A percentile compares a stretch with the other conserved stretches of the same genome.
phyloP scores from a whole-genome alignment of 306 rosid genomes.

The Trifolium fragiferum region DNA sequence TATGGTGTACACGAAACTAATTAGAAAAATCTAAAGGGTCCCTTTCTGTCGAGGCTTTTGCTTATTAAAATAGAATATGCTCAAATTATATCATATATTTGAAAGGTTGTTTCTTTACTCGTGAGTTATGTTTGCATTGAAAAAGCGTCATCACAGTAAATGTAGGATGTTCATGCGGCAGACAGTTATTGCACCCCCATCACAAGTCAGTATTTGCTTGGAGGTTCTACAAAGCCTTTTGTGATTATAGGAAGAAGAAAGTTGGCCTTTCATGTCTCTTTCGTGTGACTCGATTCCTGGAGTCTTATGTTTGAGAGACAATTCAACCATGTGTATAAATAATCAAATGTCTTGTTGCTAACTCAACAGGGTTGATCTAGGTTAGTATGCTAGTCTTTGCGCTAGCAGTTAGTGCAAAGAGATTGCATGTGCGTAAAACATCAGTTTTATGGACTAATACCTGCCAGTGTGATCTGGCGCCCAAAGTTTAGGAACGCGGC shows the following conservation, averaged over 20 bases:
- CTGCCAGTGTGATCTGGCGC: no score
- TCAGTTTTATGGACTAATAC: not conserved
- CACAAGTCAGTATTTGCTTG: not conserved
- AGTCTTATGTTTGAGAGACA: not conserved
- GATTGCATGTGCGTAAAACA: not conserved
- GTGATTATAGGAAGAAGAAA: not conserved
- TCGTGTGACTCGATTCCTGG: not conserved
- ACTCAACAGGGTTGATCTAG: not conserved
- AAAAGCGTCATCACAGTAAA: not conserved
- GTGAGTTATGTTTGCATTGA: not conserved
- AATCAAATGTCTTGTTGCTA: not conserved
- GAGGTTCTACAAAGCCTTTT: not conserved
- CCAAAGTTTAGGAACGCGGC: no score
- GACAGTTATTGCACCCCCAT: not conserved
- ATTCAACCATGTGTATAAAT: no score
- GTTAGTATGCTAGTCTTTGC: not conserved
- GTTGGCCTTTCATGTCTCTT: not conserved
- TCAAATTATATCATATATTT: not conserved
- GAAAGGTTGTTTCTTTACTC: not conserved
- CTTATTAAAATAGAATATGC: not conserved
- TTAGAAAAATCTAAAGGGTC: not conserved
- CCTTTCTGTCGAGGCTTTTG: slow-evolving; percentile 6
- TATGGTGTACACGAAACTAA: not conserved
- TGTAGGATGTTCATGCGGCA: not conserved
- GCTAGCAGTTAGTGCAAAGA: not conserved